Evolutionary conservation across 164 flowering plant genomes (phyloP), one percentile per base, ranked within the genome.

Genomic region (Dillenia suffruticosa): DNA sequence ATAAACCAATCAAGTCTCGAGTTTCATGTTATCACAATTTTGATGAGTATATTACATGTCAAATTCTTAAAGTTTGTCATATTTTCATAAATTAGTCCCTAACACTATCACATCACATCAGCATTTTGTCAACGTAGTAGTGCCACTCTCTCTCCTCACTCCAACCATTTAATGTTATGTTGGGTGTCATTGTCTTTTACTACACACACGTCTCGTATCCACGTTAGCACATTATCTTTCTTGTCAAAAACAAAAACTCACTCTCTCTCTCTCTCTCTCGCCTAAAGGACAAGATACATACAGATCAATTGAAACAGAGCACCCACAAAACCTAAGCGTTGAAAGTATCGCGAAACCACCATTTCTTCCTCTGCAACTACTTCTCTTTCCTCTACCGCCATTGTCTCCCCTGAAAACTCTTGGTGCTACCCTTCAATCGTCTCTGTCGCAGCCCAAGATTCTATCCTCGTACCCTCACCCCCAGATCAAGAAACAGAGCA

Each of bases 311-410:
- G 8, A 53, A 53, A n/a, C n/a, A n/a, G n/a, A 12, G n/a, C 17
- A 49, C 67, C 78, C 64, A 44, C 73, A 16, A 81, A 85, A 66
- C 77, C 79, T 70, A 88, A 80, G 60, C 88, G 91, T 54, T 83
- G 92, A 40, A 83, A 76, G 73, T 80, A 49, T 70, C 81, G 86
- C 3, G 89, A 84, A 68, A 81, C 86, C 73, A 82, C 92, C 72
- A 79, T 82, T 56, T 74, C 89, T 53, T 48, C 90, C 66, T 45
- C 83, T 32, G 72, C 84, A 51, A 8, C 69, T 72, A 2, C 71
- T 45, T 1, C 64, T 68, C 10, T 59, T 49, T 16, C 58, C 57
- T 40, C 62, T 2, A 85, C 82, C 12, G 64, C 73, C 43, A 62
- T 79, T 1, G 80, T 81, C 44, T 72, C 84, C 10, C 70, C 86